These are phyloP conservation scores for Nannochloropsis gaditana DNA, from an alignment of 108 stramenopile genomes.

Conservation along the genomic window DNA sequence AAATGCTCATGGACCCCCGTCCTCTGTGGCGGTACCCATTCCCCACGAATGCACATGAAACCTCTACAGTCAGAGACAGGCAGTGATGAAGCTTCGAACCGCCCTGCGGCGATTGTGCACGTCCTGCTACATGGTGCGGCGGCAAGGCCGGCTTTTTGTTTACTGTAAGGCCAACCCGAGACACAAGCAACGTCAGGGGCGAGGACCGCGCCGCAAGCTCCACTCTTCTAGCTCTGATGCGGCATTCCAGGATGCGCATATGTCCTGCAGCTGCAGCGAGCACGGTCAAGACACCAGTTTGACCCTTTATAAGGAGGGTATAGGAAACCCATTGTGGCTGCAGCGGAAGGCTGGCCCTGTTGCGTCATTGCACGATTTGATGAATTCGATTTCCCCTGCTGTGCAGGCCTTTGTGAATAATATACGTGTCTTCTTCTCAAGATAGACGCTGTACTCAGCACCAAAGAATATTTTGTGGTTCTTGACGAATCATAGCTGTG, in stretches of 20 bases:
- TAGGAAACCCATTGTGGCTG: background rate
- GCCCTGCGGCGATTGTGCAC: slow-evolving; percentile 40
- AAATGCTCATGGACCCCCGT: too few relatives aligned
- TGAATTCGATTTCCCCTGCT: background rate
- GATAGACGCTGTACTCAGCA: background rate
- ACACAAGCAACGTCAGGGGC: slow-evolving; percentile 54
- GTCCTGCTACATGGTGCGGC: slow-evolving; percentile 48
- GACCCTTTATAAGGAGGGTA: background rate
- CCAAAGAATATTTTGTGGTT: too few relatives aligned
- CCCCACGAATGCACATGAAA: too few relatives aligned
- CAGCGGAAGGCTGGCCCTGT: background rate
- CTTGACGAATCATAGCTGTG: too few relatives aligned
- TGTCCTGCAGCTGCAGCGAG: background rate
- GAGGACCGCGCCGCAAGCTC: slow-evolving; percentile 10
- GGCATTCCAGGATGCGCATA: background rate
- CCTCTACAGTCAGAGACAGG: too few relatives aligned
- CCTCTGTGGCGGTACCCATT: too few relatives aligned
- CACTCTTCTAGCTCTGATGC: background rate
- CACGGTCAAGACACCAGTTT: background rate
- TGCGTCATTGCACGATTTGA: background rate
- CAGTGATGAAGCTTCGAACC: slow-evolving; percentile 42
- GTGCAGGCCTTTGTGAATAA: background rate
- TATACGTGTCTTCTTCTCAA: background rate
- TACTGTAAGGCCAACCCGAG: slow-evolving; percentile 42
- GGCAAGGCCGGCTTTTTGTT: slow-evolving; percentile 33